Conservation (phyloP, 2,329 filamentous ascomycete species). For the Aureobasidium pullulans region DNA sequence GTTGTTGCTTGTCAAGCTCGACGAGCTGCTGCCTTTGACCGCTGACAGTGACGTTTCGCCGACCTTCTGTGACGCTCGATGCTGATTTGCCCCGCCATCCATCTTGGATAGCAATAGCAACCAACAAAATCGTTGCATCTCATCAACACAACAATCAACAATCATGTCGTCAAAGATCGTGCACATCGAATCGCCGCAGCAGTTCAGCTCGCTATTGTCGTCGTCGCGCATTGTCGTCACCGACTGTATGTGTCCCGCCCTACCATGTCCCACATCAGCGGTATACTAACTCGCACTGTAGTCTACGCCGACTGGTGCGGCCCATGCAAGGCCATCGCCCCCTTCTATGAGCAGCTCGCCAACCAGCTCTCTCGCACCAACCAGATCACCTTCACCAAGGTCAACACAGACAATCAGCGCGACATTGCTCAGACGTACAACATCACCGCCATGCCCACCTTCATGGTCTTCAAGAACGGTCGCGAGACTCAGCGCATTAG, state of each 20-base stretch:
- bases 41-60: background rate
- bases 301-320: slow-evolving; percentile 85
- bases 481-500: slow-evolving; percentile 30
- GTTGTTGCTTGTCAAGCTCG: background rate
- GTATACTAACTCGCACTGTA: slow-evolving; percentile 30
- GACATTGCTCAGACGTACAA: slow-evolving; percentile 67
- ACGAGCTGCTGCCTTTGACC: too few relatives aligned
- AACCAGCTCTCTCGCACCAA: slow-evolving; percentile 61
- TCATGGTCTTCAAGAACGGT: slow-evolving; percentile 57
- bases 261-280: slow-evolving; percentile 10
- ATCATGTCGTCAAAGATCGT: slow-evolving; percentile 37
- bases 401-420: slow-evolving; percentile 72
- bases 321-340: slow-evolving; percentile 76
- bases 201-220: slow-evolving; percentile 62
- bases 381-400: slow-evolving; percentile 74
- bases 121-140: background rate
- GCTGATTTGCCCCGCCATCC: background rate
- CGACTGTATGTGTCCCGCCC: slow-evolving; percentile 61
- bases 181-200: slow-evolving; percentile 38
- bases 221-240: slow-evolving; percentile 74
- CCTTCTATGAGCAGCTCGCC: slow-evolving; percentile 73
- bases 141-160: background rate
- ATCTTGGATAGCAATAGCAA: background rate
- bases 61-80: slow-evolving; percentile 2
- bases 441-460: slow-evolving; percentile 79